Base-by-base conservation (phyloP, 148 eudicot species). In the Rhododendron simsii region DNA sequence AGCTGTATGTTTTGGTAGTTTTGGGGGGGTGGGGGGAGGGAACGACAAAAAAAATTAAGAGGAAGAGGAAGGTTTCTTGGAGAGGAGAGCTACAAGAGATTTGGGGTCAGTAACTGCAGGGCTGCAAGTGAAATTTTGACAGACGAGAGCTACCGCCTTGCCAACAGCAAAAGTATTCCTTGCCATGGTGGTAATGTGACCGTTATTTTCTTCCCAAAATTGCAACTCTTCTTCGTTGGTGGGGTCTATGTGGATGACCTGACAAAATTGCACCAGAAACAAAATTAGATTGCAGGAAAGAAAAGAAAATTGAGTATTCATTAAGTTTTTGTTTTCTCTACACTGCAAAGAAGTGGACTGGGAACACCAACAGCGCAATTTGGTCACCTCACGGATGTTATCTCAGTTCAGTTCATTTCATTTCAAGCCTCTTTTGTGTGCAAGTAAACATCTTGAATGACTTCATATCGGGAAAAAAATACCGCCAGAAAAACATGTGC, bases 171-270 rank as follows among this genome's bases (percentile, higher is more conserved):
- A 87, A 76, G 87, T 92, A 86, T 84, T 92, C 85, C 87, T 92
- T 2, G 96, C 99, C 98, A 96, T 95, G 37, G 83, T 85, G 20
- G 94, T 90, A 33, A 95, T 90, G 79, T 89, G 93, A 6, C 47
- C 57, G 48, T 92, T 94, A 61, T 90, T 92, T n/a, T 76, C 86
- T 84, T 90, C 92, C 96, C 96, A 94, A 82, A 94, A 94, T 76
- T 79, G 86, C 81, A 92, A 74, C 80, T 94, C 96, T 84, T 92
- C 91, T 2, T 88, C 87, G 15, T 91, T 88, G 0, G 86, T 88
- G 6, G 95, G 91, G 87, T 96, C 95, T 39, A 95, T 88, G 87
- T 94, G 99, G 51, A 96, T 94, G 82, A 96, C 98, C 99, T 96
- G 89, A 80, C 53, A 61, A 78, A 63, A 30, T 74, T 37, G 78